Evolutionary conservation across 768 basidiomycete species (phyloP), one percentile per base, ranked within the genome.

Genomic region (Cystofilobasidium capitatum): DNA sequence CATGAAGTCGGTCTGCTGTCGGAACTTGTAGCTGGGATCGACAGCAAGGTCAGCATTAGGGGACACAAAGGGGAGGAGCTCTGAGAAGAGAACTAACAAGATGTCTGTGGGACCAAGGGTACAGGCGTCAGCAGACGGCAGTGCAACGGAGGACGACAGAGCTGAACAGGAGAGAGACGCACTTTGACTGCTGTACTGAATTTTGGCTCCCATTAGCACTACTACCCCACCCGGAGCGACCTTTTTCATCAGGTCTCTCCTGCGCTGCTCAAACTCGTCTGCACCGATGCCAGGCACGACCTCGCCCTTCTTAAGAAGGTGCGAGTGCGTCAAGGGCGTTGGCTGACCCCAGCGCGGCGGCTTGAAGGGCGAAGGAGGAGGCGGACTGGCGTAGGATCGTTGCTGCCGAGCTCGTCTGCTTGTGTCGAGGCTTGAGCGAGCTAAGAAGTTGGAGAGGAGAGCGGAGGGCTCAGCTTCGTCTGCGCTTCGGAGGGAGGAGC

Each of bases 111-210:
- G 61, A 58, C 63, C 57, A 9, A 69, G 70, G 68, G 71, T 55
- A 70, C 31, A 55, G 72, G 12, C 72, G 70, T 51, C 44, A 29
- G n/a, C n/a, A n/a, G 26, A n/a, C 35, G 40, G 42, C 4, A n/a
- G 37, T 3, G 7, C 20, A 20, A 22, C n/a, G 54, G 26, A 49
- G 60, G 31, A 13, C n/a, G 16, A 17, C 33, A 1, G 24, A 35
- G 33, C 0, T 3, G 17, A 6, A n/a, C 42, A 16, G 49, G 47
- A 51, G 62, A 55, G 65, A 20, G n/a, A 64, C 71, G 44, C 20
- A 67, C 88, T 86, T 74, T 81, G 84, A 71, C 83, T 86, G 87
- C 92, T 91, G 75, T 87, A 91, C 77, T 91, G 89, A 66, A 92
- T 79, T 2, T 86, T 84, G 1, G 87, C 88, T 8, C 89, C 86